Conservation (phyloP, 2,329 filamentous ascomycete genomes). For the Plectosphaerella sp. region DNA sequence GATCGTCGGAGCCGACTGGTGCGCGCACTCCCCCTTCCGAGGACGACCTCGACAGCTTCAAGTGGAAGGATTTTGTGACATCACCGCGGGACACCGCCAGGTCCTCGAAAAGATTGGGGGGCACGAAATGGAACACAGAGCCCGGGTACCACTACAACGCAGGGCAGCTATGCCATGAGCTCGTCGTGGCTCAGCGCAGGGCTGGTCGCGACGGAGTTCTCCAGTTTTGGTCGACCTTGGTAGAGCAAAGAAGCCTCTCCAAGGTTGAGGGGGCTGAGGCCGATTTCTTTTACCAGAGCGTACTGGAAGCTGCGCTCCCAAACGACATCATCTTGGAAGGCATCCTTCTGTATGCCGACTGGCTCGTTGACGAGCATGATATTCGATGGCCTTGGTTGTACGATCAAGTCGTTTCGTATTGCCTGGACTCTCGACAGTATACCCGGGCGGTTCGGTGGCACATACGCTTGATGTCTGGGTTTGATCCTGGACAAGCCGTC, state of each 20-base stretch:
- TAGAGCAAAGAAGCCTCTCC: conserved; percentile 14
- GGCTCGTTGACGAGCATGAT: conserved; percentile 31
- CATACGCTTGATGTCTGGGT: conserved; percentile 34
- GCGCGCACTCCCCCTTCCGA: not conserved
- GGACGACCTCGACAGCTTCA: not conserved
- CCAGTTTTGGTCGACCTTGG: conserved; percentile 20
- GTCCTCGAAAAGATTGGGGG: not conserved
- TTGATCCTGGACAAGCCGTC: conserved; percentile 33
- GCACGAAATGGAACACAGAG: not conserved
- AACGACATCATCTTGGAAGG: conserved; percentile 20
- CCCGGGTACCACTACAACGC: conserved; percentile 2
- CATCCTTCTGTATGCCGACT: conserved; percentile 35
- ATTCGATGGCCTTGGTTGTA: conserved; percentile 48
- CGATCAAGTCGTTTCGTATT: conserved; percentile 36
- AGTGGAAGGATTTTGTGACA: not conserved
- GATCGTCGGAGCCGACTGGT: not conserved
- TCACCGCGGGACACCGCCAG: not conserved
- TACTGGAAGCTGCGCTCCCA: conserved; percentile 21
- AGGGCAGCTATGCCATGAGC: conserved; percentile 11
- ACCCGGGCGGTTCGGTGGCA: conserved; percentile 43
- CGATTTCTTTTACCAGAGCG: conserved; percentile 20
- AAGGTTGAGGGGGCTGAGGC: conserved; percentile 18
- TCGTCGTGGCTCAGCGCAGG: conserved; percentile 13
- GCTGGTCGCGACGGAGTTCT: conserved; percentile 16
- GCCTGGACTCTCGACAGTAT: conserved; percentile 33